Evolutionary conservation across 1,284 basidiomycete species (phyloP).

Genomic region (Austropuccinia psidii): DNA sequence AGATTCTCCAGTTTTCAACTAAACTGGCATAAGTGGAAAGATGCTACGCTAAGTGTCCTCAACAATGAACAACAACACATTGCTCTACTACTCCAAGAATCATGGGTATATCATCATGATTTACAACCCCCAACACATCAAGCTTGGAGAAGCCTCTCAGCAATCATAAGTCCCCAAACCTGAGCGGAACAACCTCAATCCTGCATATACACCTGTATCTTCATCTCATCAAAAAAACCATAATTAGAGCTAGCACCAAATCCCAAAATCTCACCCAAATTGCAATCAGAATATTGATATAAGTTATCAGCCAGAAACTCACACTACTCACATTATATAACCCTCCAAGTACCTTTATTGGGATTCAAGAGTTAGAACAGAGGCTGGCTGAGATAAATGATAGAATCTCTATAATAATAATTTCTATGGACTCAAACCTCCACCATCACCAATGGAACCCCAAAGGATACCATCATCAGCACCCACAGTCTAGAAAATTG

Average conservation of each 20-base stretch:
- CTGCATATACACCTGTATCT: slow-evolving; percentile 2
- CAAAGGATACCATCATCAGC: background rate
- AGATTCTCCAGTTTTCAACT: slow-evolving; percentile 13
- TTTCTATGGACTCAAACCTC: slow-evolving; percentile 8
- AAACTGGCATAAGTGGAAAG: slow-evolving; percentile 12
- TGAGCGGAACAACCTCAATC: background rate
- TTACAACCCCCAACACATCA: background rate
- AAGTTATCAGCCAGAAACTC: background rate
- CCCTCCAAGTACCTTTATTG: background rate
- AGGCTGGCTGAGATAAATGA: background rate
- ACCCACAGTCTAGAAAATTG: background rate
- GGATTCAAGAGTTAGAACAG: background rate
- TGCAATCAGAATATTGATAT: background rate
- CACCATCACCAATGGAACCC: slow-evolving; percentile 6
- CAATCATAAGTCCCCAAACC: no score
- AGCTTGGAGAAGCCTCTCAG: background rate
- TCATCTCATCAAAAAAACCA: background rate
- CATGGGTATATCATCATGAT: background rate
- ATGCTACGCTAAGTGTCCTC: background rate
- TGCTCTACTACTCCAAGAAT: background rate
- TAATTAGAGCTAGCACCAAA: background rate
- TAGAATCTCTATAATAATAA: background rate
- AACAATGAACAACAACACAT: background rate
- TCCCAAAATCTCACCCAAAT: background rate
- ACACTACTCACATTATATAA: background rate